phyloP scores from a whole-genome alignment of 2,329 filamentous ascomycete species.

The Fusarium buharicum region DNA sequence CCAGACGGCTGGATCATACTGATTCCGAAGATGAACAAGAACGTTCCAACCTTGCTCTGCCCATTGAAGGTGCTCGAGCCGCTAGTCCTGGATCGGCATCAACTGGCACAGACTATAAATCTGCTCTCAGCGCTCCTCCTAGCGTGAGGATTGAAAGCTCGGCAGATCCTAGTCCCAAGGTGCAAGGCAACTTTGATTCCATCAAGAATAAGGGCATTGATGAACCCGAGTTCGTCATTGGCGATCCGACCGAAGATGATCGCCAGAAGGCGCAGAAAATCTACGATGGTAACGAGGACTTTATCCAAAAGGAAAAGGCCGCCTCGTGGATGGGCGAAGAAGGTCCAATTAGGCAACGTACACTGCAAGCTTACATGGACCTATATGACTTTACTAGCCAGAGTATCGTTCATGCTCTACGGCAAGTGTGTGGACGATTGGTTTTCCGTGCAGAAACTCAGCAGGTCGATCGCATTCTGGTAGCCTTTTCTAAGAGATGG shows the following conservation, averaged over 20 bases:
- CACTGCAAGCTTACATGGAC: conserved; percentile 84
- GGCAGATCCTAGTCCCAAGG: conserved; percentile 54
- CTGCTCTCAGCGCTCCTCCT: conserved; percentile 55
- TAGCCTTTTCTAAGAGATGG: conserved; percentile 90
- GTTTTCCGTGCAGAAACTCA: conserved; percentile 92
- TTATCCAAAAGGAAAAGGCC: conserved; percentile 80
- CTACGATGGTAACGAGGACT: conserved; percentile 84
- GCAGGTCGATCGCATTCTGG: conserved; percentile 93
- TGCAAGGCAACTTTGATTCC: conserved; percentile 46
- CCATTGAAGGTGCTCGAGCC: conserved; percentile 54
- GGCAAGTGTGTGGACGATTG: conserved; percentile 82
- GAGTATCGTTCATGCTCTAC: conserved; percentile 81
- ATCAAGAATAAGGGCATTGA: conserved; percentile 60
- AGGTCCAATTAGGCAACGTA: conserved; percentile 66
- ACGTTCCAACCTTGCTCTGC: conserved; percentile 54
- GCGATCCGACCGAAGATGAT: conserved; percentile 74
- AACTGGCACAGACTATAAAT: conserved; percentile 54
- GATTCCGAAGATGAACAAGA: conserved; percentile 51
- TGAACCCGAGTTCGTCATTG: conserved; percentile 67
- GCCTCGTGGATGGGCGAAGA: conserved; percentile 90
- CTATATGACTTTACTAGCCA: conserved; percentile 86
- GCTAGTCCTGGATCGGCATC: conserved; percentile 51
- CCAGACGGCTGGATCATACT: conserved; percentile 40
- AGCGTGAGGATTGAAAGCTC: conserved; percentile 58
- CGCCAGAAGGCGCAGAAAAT: conserved; percentile 82